These are phyloP conservation scores for Chlorella sorokiniana DNA, from an alignment of 139 green algal genomes.

Conservation along the genomic window DNA sequence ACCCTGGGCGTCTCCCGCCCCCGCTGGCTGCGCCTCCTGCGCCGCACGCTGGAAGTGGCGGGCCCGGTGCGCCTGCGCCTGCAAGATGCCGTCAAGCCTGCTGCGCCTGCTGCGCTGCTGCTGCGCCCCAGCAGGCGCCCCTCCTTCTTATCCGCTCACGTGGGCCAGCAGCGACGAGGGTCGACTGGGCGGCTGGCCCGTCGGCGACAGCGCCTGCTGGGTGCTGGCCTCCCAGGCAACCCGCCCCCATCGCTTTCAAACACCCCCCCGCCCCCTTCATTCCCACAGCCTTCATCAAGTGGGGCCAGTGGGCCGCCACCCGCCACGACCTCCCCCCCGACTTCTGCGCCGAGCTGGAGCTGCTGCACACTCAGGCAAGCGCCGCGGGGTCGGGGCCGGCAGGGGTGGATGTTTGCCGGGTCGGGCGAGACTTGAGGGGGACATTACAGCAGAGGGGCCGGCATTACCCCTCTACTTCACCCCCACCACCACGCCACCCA, in stretches of 20 bases:
- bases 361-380: slow-evolving; percentile 63
- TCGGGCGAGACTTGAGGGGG: too few species aligned
- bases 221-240: neutral
- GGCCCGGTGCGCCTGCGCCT: neutral
- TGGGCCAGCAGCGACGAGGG: slow-evolving; percentile 38
- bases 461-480: too few species aligned
- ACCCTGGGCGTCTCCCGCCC: slow-evolving; percentile 17
- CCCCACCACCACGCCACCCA: too few species aligned
- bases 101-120: neutral
- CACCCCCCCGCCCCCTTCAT: neutral
- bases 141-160: neutral
- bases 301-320: slow-evolving; percentile 95
- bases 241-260: neutral
- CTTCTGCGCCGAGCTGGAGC: slow-evolving; percentile 81
- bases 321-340: slow-evolving; percentile 89
- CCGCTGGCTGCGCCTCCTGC: slow-evolving; percentile 50
- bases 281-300: slow-evolving; percentile 89
- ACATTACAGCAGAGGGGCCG: too few species aligned
- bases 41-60: neutral
- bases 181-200: too few species aligned
- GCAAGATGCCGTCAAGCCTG: neutral
- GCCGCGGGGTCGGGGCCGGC: slow-evolving; percentile 34
- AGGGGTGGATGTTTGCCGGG: too few species aligned
- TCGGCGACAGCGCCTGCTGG: neutral
- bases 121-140: neutral